These are phyloP conservation scores for Phytophthora hybrid DNA, from an alignment of 352 stramenopile species.

Conservation along the genomic window DNA sequence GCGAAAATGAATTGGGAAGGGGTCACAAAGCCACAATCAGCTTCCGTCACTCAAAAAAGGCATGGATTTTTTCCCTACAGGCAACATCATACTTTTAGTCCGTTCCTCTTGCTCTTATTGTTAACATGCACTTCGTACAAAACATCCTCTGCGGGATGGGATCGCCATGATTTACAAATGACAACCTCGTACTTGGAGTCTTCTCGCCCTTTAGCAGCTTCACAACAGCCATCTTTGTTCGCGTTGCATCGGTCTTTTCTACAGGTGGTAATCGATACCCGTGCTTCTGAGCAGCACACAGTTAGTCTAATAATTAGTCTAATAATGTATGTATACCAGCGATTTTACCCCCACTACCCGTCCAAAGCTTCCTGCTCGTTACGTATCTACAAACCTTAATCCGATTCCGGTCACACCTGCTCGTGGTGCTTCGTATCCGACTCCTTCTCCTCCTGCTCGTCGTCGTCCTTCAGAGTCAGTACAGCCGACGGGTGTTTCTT, in stretches of 20 bases:
- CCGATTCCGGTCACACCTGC: conserved; percentile 1
- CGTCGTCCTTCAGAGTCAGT: conserved; percentile 36
- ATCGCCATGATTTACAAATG: not conserved
- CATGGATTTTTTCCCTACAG: no score
- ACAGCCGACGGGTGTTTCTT: conserved; percentile 57
- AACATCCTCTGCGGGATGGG: conserved; percentile 8
- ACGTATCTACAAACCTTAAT: not conserved
- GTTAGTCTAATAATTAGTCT: conserved; percentile 14
- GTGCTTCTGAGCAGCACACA: conserved; percentile 43
- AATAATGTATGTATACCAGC: conserved; percentile 38
- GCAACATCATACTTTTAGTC: conserved; percentile 1
- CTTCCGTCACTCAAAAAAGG: not conserved
- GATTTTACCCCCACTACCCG: conserved; percentile 24
- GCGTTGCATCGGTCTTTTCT: conserved; percentile 28
- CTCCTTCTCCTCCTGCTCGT: conserved; percentile 46
- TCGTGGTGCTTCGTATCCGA: conserved; percentile 8
- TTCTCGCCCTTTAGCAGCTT: no score
- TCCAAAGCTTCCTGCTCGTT: not conserved
- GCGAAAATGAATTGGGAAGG: not conserved
- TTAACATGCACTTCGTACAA: conserved; percentile 32
- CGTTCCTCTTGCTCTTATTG: conserved; percentile 12
- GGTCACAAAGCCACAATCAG: not conserved
- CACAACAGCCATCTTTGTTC: no score
- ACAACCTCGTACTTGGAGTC: not conserved
- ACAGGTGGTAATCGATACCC: conserved; percentile 89